A percentile compares a stretch with the other conserved stretches of the same genome.
These are phyloP conservation scores for Physcomitrellopsis africana DNA, from an alignment of 225 moss, liverwort and hornwort genomes.

Conservation along the genomic window DNA sequence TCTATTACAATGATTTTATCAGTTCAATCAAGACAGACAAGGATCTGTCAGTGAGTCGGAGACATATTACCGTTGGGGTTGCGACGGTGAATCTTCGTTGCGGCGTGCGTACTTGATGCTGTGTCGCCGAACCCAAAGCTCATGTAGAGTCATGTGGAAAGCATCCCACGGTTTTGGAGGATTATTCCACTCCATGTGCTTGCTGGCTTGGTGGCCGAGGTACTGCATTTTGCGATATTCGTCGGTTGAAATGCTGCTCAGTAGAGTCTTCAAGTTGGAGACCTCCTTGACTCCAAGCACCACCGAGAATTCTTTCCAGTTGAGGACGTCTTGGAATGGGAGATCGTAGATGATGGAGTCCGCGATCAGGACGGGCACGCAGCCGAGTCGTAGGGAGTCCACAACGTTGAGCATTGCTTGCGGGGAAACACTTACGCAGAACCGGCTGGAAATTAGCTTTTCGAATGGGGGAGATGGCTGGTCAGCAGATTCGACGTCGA, in stretches of 20 bases:
- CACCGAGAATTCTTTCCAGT: constrained; percentile 67
- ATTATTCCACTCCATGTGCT: constrained; percentile 78
- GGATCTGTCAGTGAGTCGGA: no score
- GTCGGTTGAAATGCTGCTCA: constrained; percentile 30
- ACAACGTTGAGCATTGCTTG: constrained; percentile 50
- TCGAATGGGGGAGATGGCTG: background rate
- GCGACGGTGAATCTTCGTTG: background rate
- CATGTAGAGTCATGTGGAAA: constrained; percentile 70
- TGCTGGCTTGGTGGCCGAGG: constrained; percentile 63
- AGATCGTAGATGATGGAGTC: constrained; percentile 69
- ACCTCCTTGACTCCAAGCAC: constrained; percentile 44
- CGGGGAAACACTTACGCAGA: constrained; percentile 58
- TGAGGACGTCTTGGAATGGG: constrained; percentile 79
- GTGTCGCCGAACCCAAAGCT: constrained; percentile 89
- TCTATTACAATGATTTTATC: no score
- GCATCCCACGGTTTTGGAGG: constrained; percentile 66
- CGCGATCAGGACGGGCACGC: constrained; percentile 77
- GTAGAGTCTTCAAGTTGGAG: constrained; percentile 24
- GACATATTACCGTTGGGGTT: no score
- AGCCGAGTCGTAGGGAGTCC: constrained; percentile 62
- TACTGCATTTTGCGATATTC: constrained; percentile 61
- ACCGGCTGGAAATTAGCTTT: constrained; percentile 43
- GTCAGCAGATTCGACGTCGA: constrained; percentile 28
- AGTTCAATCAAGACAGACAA: no score
- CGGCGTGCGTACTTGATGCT: constrained; percentile 70